A percentile compares a stretch with the other conserved stretches of the same genome.
Conservation (phyloP, 192 early-diverging fungal genomes). For the Coemansia sp. region DNA sequence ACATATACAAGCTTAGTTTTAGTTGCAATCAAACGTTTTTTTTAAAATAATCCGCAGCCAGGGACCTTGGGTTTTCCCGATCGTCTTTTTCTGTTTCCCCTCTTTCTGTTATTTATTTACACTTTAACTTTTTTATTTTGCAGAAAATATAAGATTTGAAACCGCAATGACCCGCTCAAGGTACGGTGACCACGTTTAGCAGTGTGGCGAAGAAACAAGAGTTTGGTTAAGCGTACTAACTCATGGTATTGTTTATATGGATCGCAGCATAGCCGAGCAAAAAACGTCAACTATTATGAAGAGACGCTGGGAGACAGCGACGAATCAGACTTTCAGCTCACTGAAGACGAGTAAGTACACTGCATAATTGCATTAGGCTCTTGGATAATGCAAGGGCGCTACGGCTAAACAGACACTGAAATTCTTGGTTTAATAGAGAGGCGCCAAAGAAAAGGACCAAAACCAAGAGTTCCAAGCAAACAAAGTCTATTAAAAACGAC, state of each 20-base stretch:
- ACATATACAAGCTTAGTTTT: too few relatives aligned
- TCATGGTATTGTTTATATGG: too few relatives aligned
- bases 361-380: too few relatives aligned
- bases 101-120: slow-evolving; percentile 10
- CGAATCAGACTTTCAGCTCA: slow-evolving; percentile 34
- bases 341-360: slow-evolving; percentile 29
- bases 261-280: slow-evolving; percentile 14
- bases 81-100: slow-evolving; percentile 8
- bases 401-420: neutral
- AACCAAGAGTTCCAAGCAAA: neutral
- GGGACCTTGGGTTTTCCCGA: neutral
- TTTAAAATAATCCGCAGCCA: neutral
- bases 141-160: too few relatives aligned
- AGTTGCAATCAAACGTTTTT: neutral
- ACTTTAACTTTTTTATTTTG: slow-evolving; percentile 5
- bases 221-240: too few relatives aligned
- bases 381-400: too few relatives aligned
- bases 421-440: slow-evolving; percentile 4
- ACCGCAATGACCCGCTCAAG: slow-evolving; percentile 31
- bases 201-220: too few relatives aligned
- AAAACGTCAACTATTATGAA: slow-evolving; percentile 33
- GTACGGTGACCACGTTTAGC: slow-evolving; percentile 3
- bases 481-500: neutral
- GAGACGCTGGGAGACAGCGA: slow-evolving; percentile 18
- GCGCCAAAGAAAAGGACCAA: slow-evolving; percentile 12